Percentiles rank a stretch among this genome's conserved stretches.
Conservation (phyloP, 2,329 filamentous ascomycete genomes). For the Fusarium oxysporum region DNA sequence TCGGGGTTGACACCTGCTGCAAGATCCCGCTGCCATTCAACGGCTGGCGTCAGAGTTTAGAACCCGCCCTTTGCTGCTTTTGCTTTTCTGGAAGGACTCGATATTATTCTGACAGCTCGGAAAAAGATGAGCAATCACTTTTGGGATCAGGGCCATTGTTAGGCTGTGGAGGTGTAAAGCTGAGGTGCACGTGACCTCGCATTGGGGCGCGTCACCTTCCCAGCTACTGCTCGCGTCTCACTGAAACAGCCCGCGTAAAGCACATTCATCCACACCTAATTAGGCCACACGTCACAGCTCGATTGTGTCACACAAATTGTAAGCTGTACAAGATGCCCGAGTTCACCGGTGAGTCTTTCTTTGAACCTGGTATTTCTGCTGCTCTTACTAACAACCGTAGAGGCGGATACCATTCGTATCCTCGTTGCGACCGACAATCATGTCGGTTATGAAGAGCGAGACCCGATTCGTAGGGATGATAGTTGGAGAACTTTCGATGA, state of each 20-base stretch:
- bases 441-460: slow-evolving; percentile 95
- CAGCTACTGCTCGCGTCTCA: slow-evolving; percentile 27
- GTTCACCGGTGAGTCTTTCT: slow-evolving; percentile 42
- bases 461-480: slow-evolving; percentile 94
- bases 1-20: slow-evolving; percentile 10
- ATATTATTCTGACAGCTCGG: slow-evolving; percentile 4
- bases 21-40: slow-evolving; percentile 28
- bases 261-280: background rate
- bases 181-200: slow-evolving; percentile 46
- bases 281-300: slow-evolving; percentile 3
- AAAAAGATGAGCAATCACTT: slow-evolving; percentile 34
- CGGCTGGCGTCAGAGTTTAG: slow-evolving; percentile 5
- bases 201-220: slow-evolving; percentile 43
- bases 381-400: slow-evolving; percentile 48
- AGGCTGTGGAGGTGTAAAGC: background rate
- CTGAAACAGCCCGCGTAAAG: slow-evolving; percentile 37
- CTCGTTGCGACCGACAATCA: slow-evolving; percentile 96
- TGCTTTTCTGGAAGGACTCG: slow-evolving; percentile 25
- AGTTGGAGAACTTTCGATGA: slow-evolving; percentile 98
- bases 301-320: slow-evolving; percentile 1
- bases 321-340: slow-evolving; percentile 44
- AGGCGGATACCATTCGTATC: slow-evolving; percentile 89
- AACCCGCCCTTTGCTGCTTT: background rate
- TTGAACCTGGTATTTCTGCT: background rate
- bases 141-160: background rate